Base-by-base conservation (phyloP, 176 grass and related monocot species). In the Pharus latifolius region DNA sequence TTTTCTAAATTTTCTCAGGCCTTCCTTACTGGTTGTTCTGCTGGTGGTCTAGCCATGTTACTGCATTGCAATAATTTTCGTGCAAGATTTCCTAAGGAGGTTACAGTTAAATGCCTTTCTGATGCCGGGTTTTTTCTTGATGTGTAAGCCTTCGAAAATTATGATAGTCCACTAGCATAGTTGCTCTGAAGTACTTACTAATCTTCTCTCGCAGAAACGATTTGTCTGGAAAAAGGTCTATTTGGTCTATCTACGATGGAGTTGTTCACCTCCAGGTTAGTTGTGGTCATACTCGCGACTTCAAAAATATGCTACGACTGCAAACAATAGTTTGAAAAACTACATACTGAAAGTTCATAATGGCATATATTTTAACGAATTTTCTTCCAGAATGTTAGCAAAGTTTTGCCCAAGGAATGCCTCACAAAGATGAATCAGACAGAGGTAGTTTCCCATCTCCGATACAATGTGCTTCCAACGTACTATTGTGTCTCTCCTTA, bases 91-190 rank as follows among this genome's bases (percentile, higher is more conserved):
- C 60, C 82, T 48, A 30, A 47, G 6, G 51, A 73, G 14, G 40
- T 77, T 35, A 78, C 18, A 57, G 80, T 79, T 56, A 91, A 96
- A 83, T 96, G 92, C 67, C 80, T 96, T 73, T 42, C 82, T 49
- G 92, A 91, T 79, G 92, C 79, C 78, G 92, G 85, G 0, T 96
- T 96, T 72, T 96, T 96, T 70, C 63, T 96, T 70, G 47, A 91
- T 23, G 25, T 16, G 88, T 91, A 85, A 81, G 79, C 65, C 59
- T 49, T 57, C 23, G n/a, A 30, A 63, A 68, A 47, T 37, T 53
- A 61, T 13, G 7, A 22, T 26, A 17, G 5, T 11, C 3, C 15
- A 51, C 28, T 27, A 22, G 22, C n/a, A 14, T 49, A 38, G 33
- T 23, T 24, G 8, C 16, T 43, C 29, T 73, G 17, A 66, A 38